These are phyloP conservation scores for Fusarium algeriense DNA, from an alignment of 2,329 filamentous ascomycete genomes.

Conservation along the genomic window DNA sequence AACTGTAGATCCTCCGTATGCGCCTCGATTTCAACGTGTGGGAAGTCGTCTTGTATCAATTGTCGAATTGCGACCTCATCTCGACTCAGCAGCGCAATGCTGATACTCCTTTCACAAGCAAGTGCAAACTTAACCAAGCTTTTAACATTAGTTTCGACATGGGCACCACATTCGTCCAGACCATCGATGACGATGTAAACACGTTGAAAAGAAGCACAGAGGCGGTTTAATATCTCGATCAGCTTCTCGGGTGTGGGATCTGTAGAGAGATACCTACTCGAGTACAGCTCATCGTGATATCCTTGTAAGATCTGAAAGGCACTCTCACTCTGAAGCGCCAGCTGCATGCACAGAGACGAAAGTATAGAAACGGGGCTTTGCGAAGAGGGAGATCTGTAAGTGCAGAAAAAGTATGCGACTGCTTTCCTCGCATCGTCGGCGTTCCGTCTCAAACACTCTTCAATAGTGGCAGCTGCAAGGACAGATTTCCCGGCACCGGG, in stretches of 20 bases:
- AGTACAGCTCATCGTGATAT: neutral
- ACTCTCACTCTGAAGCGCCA: neutral
- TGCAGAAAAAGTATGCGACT: neutral
- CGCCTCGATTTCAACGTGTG: slow-evolving; percentile 15
- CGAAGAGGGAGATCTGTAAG: neutral
- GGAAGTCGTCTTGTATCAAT: neutral
- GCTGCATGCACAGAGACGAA: neutral
- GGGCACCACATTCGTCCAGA: neutral
- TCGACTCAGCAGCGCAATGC: slow-evolving; percentile 8
- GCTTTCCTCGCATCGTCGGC: neutral
- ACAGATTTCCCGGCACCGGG: neutral
- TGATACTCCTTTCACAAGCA: neutral
- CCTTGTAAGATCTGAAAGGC: neutral
- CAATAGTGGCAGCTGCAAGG: neutral
- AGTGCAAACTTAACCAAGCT: neutral
- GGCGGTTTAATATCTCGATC: neutral
- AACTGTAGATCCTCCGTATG: neutral
- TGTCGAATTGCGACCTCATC: slow-evolving; percentile 6
- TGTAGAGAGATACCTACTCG: neutral
- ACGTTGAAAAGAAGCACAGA: neutral
- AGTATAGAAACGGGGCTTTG: neutral
- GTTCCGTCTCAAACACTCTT: neutral
- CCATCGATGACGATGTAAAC: neutral
- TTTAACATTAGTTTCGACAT: neutral
- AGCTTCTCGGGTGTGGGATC: neutral